A percentile compares a stretch with the other conserved stretches of the same genome.
Conservation (phyloP, 306 rosid genomes). For the Prunus dulcis region DNA sequence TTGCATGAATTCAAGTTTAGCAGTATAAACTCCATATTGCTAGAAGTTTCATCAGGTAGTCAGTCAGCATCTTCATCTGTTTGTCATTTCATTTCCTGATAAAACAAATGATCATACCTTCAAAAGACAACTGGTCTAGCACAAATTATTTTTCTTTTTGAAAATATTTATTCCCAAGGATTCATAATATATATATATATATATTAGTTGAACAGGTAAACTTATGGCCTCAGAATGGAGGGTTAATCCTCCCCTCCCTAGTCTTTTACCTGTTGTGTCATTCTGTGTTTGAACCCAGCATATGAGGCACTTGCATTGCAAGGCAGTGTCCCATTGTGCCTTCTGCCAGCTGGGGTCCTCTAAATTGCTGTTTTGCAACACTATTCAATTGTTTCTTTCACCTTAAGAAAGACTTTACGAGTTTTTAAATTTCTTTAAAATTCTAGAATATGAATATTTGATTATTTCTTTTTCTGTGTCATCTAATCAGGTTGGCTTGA, state of each 20-base stretch:
- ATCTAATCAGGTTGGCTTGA: constrained; percentile 79
- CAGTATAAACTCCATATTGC: not conserved
- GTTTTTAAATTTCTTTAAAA: not conserved
- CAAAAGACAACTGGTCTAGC: too few relatives aligned
- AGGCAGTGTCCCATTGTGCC: not conserved
- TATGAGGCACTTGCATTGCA: not conserved
- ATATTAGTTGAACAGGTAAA: too few relatives aligned
- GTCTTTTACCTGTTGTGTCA: not conserved
- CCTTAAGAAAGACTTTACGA: not conserved
- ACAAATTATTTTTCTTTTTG: too few relatives aligned
- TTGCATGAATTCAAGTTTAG: not conserved
- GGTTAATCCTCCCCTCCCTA: not conserved
- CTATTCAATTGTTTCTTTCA: not conserved
- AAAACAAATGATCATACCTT: too few relatives aligned
- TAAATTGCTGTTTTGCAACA: not conserved
- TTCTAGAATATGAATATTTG: not conserved
- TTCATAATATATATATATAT: too few relatives aligned
- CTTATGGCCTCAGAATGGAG: too few relatives aligned
- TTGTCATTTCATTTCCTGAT: too few relatives aligned
- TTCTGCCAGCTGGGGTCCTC: not conserved
- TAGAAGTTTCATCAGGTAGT: not conserved
- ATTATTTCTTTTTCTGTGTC: constrained; percentile 13
- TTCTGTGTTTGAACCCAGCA: not conserved
- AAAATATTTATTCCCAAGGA: too few relatives aligned
- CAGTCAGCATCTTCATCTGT: too few relatives aligned